Base-by-base conservation (phyloP, 1,284 basidiomycete species). In the Rhodotorula sp. region DNA sequence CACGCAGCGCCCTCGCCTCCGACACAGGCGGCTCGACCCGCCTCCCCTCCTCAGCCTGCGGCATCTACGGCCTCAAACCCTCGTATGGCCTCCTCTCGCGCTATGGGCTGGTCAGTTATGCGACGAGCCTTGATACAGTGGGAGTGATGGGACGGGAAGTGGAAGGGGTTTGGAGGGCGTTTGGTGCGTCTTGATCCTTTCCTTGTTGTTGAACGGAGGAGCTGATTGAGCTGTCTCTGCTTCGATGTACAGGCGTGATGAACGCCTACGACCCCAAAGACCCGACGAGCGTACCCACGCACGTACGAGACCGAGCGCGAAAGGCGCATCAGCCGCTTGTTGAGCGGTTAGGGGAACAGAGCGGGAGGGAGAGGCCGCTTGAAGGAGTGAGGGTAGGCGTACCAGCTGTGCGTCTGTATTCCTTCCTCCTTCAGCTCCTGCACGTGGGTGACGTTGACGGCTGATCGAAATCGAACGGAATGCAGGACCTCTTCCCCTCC, bases 21-120 rank as follows among this genome's bases (percentile, higher is more conserved):
- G 95, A 99, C 78, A 99, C 96, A 0, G 96, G 95, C 10, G 96
- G 95, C 0, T 98, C 94, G 10, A 88, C 91, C 8, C 86, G 95
- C 46, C 83, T 99, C 3, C 96, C 95, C 0, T 94, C 94, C 0
- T 88, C 92, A 1, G 98, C 96, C 79, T 97, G 93, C 76, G 94
- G 94, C 5, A 84, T 97, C 0, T 87, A 90, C 6, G 95, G 94
- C 0, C 81, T 98, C 61, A 99, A 99, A 78, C 95, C 95, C 0
- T 94, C 93, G 0, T 98, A 98, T 76, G 95, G 95, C 0, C 81
- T 96, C 57, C 81, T 99, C 51, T 92, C 90, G 76, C 86, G 94
- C 76, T 90, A 89, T 87, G 95, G 96, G 5, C 87, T 97, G 0
- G 86, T 99, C 0, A 89, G 93, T 0, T 99, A 92, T 76, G 94